A percentile compares a stretch with the other conserved stretches of the same genome.
Evolutionary conservation across 2,329 filamentous ascomycete genomes (phyloP).

Genomic region (Phialophora expanda): DNA sequence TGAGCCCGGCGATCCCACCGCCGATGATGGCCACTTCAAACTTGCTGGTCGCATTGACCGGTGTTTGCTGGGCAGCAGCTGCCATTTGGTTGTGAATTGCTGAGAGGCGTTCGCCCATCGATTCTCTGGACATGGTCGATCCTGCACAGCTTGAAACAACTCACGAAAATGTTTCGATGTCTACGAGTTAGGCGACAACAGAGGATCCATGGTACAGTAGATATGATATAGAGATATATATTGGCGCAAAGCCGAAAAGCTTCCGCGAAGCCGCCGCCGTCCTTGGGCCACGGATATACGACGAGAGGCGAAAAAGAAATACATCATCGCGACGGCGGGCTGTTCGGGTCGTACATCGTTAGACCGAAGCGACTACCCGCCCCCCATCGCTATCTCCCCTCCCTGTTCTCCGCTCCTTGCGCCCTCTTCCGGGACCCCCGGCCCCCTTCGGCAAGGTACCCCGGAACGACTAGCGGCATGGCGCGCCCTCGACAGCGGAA

Average conservation of each 20-base stretch:
- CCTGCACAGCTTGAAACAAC: background rate
- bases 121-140: background rate
- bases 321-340: background rate
- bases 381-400: background rate
- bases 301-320: background rate
- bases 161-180: background rate
- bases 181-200: background rate
- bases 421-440: background rate
- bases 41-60: slow-evolving; percentile 1
- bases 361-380: background rate
- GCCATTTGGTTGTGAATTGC: background rate
- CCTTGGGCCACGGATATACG: background rate
- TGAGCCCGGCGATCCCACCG: slow-evolving; percentile 43
- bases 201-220: background rate
- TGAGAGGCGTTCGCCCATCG: slow-evolving; percentile 1
- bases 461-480: background rate
- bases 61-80: background rate
- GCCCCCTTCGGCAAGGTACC: background rate
- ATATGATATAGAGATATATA: background rate
- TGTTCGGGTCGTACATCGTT: background rate
- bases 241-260: background rate
- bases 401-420: background rate
- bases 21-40: slow-evolving; percentile 44
- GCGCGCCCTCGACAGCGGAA: background rate
- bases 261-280: slow-evolving; percentile 4